phyloP scores from a whole-genome alignment of 768 basidiomycete genomes.

The Hericium erinaceus region DNA sequence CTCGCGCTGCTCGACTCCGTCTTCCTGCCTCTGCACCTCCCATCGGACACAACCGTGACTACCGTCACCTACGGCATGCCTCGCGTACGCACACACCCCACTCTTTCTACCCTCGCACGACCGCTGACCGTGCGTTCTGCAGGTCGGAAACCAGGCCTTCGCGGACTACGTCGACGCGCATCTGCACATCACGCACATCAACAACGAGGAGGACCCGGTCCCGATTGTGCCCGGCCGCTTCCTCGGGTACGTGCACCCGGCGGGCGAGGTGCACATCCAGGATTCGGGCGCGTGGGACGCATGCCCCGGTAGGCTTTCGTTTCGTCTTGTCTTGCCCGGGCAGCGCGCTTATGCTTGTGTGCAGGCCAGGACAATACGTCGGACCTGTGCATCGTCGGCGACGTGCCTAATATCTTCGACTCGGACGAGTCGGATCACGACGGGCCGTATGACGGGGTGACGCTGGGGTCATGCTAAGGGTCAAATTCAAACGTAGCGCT shows the following conservation, averaged over 20 bases:
- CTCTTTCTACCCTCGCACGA: background rate
- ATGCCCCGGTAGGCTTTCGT: constrained; percentile 26
- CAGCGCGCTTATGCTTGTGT: background rate
- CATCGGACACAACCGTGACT: constrained; percentile 4
- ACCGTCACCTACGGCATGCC: constrained; percentile 17
- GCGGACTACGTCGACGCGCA: constrained; percentile 13
- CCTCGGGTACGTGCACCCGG: constrained; percentile 41
- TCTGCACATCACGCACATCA: constrained; percentile 22
- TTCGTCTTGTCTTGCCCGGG: background rate
- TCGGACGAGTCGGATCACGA: constrained; percentile 18
- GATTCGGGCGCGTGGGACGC: constrained; percentile 25
- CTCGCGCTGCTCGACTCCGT: constrained; percentile 19
- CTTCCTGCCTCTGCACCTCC: constrained; percentile 16
- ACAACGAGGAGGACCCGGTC: constrained; percentile 32
- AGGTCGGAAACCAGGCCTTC: constrained; percentile 31
- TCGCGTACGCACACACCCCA: constrained; percentile 5
- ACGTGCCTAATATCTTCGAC: constrained; percentile 40
- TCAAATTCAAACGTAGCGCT: no score
- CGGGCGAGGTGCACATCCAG: constrained; percentile 49
- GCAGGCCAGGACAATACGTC: constrained; percentile 54
- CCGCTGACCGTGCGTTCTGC: constrained; percentile 21
- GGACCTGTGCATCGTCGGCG: constrained; percentile 40
- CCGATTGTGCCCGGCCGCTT: constrained; percentile 48
- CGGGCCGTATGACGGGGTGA: constrained; percentile 11
- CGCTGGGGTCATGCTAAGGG: constrained; percentile 6